phyloP scores from a whole-genome alignment of 2,329 filamentous ascomycete genomes.

The Aspergillus tanneri region DNA sequence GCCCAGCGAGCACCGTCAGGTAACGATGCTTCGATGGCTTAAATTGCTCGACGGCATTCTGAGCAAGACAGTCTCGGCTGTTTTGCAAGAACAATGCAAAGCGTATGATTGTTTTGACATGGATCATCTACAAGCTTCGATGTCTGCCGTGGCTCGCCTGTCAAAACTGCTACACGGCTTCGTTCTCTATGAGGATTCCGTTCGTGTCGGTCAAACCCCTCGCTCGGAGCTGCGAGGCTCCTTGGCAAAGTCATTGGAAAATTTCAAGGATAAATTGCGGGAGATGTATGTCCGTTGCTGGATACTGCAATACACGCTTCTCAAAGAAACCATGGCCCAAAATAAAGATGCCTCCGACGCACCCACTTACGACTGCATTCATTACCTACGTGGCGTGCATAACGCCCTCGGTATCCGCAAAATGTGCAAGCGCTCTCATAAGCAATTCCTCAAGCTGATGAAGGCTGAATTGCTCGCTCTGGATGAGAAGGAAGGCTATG shows the following conservation, averaged over 20 bases:
- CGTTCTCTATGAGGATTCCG: conserved; percentile 78
- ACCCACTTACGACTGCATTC: conserved; percentile 70
- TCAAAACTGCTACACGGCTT: conserved; percentile 75
- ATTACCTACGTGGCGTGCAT: conserved; percentile 78
- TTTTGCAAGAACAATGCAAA: conserved; percentile 61
- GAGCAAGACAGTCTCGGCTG: conserved; percentile 66
- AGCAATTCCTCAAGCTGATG: conserved; percentile 84
- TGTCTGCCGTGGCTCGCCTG: conserved; percentile 69
- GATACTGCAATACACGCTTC: conserved; percentile 79
- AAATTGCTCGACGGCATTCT: conserved; percentile 77
- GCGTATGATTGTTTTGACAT: conserved; percentile 84
- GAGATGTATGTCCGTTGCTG: conserved; percentile 87
- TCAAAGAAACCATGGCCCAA: conserved; percentile 72
- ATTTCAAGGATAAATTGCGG: conserved; percentile 67
- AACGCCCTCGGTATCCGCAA: conserved; percentile 79
- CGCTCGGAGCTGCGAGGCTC: conserved; percentile 58
- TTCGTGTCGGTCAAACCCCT: conserved; percentile 71
- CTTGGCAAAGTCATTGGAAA: conserved; percentile 42
- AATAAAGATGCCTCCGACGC: conserved; percentile 63
- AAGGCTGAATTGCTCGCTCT: conserved; percentile 79
- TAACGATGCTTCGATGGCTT: conserved; percentile 71
- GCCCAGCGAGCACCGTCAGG: conserved; percentile 63
- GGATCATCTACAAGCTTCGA: conserved; percentile 70
- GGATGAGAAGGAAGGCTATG: conserved; percentile 74
- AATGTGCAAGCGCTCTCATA: conserved; percentile 80